Evolutionary conservation across 1,284 basidiomycete species (phyloP).

Genomic region (Cutaneotrichosporon sp.): DNA sequence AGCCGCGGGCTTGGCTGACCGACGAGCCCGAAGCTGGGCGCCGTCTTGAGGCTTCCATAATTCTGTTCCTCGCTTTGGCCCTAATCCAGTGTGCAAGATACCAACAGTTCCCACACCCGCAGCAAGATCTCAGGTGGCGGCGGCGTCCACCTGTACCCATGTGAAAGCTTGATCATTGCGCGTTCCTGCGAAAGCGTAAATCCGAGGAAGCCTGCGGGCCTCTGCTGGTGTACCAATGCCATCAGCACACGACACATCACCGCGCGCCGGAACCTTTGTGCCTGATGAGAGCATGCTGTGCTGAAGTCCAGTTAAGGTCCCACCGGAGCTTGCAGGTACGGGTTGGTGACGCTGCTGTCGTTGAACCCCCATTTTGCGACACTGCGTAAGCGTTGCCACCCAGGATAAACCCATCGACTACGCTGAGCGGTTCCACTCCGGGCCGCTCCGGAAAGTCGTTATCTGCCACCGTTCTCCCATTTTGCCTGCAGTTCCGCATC

Average conservation of each 20-base stretch:
- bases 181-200: background rate
- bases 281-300: background rate
- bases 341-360: too few relatives aligned
- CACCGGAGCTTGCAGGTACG: too few relatives aligned
- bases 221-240: too few relatives aligned
- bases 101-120: background rate
- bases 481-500: too few relatives aligned
- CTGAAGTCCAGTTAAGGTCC: too few relatives aligned
- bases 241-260: background rate
- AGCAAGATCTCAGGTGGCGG: background rate
- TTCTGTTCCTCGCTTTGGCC: background rate
- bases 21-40: background rate
- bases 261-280: background rate
- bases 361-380: too few relatives aligned
- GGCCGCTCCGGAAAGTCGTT: too few relatives aligned
- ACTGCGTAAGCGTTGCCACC: too few relatives aligned
- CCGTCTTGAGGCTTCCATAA: conserved; percentile 1
- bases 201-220: background rate
- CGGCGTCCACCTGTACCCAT: background rate
- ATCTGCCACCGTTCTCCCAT: too few relatives aligned
- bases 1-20: background rate
- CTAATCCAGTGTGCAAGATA: background rate
- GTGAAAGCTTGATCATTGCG: background rate
- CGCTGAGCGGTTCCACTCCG: too few relatives aligned
- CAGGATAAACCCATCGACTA: too few relatives aligned